Evolutionary conservation across 2,329 filamentous ascomycete species (phyloP).

Genomic region (Cordyceps javanica): DNA sequence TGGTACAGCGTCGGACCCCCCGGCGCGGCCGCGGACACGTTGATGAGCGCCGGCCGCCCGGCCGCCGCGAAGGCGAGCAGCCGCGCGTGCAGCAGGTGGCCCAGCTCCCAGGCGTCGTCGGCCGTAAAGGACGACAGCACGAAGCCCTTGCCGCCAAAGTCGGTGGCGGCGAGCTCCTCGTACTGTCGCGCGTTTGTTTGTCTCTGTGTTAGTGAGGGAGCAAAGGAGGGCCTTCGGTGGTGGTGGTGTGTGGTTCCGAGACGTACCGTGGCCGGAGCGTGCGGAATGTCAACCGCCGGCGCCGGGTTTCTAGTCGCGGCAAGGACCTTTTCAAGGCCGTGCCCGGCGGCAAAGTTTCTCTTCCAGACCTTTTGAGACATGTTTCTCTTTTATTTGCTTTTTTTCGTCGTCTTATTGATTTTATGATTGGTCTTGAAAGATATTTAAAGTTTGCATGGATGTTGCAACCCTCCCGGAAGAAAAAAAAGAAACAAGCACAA

Average conservation of each 20-base stretch:
- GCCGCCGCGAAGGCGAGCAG: slow-evolving; percentile 40
- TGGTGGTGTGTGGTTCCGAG: neutral
- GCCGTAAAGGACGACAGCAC: slow-evolving; percentile 51
- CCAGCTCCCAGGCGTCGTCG: slow-evolving; percentile 59
- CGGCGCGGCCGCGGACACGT: slow-evolving; percentile 53
- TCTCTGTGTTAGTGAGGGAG: neutral
- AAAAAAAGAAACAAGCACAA: neutral
- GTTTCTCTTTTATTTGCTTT: slow-evolving; percentile 21
- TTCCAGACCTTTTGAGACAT: slow-evolving; percentile 27
- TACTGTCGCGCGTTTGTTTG: slow-evolving; percentile 22
- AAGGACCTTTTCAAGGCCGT: slow-evolving; percentile 21
- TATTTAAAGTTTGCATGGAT: too few relatives aligned
- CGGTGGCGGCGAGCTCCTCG: slow-evolving; percentile 24
- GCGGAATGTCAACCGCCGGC: slow-evolving; percentile 15
- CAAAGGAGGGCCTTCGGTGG: neutral
- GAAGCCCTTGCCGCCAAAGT: slow-evolving; percentile 37
- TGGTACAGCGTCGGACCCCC: slow-evolving; percentile 63
- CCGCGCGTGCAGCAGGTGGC: slow-evolving; percentile 57
- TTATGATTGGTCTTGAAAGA: neutral
- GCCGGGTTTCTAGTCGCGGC: slow-evolving; percentile 18
- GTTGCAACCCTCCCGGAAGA: too few relatives aligned
- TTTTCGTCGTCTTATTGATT: neutral
- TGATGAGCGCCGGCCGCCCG: slow-evolving; percentile 47
- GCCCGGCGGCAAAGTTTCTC: slow-evolving; percentile 22
- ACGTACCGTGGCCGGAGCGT: slow-evolving; percentile 20